phyloP scores from a whole-genome alignment of 345 rosid genomes.

The Brassica carinata region DNA sequence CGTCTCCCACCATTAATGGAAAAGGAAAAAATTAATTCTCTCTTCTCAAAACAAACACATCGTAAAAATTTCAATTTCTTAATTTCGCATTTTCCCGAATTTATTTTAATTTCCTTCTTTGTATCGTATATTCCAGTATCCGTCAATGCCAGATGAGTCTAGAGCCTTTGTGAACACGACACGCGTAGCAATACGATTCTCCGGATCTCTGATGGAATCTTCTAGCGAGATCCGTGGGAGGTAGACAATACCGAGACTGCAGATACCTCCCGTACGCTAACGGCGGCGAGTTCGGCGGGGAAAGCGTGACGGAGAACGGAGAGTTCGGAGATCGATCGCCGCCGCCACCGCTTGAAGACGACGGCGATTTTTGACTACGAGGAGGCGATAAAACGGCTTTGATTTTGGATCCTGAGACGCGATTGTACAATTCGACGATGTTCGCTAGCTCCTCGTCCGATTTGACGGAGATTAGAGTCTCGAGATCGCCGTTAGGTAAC shows the following conservation, averaged over 20 bases:
- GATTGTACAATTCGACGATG: slow-evolving; percentile 53
- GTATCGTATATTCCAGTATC: not conserved
- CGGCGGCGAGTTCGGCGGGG: slow-evolving; percentile 41
- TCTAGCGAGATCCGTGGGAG: slow-evolving; percentile 35
- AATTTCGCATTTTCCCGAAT: not conserved
- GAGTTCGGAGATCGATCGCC: slow-evolving; percentile 37
- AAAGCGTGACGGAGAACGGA: slow-evolving; percentile 18
- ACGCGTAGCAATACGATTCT: slow-evolving; percentile 29
- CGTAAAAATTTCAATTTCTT: not conserved
- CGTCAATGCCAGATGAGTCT: slow-evolving; percentile 36
- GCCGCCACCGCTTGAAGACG: slow-evolving; percentile 44
- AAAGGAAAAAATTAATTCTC: not conserved
- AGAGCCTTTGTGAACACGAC: slow-evolving; percentile 38
- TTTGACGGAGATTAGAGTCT: slow-evolving; percentile 73
- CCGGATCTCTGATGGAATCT: slow-evolving; percentile 26
- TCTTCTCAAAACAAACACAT: slow-evolving; percentile 22
- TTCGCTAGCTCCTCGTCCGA: slow-evolving; percentile 73
- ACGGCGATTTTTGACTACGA: slow-evolving; percentile 53
- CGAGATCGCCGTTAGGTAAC: slow-evolving; percentile 77
- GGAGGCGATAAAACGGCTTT: slow-evolving; percentile 54
- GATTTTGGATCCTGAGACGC: slow-evolving; percentile 43
- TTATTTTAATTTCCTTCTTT: not conserved
- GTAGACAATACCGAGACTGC: slow-evolving; percentile 24
- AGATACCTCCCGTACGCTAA: slow-evolving; percentile 24
- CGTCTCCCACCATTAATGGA: not conserved